Evolutionary conservation across 495 filamentous ascomycete species (phyloP), one percentile per base, ranked within the genome.

Genomic region (Hyaloscypha bicolor): DNA sequence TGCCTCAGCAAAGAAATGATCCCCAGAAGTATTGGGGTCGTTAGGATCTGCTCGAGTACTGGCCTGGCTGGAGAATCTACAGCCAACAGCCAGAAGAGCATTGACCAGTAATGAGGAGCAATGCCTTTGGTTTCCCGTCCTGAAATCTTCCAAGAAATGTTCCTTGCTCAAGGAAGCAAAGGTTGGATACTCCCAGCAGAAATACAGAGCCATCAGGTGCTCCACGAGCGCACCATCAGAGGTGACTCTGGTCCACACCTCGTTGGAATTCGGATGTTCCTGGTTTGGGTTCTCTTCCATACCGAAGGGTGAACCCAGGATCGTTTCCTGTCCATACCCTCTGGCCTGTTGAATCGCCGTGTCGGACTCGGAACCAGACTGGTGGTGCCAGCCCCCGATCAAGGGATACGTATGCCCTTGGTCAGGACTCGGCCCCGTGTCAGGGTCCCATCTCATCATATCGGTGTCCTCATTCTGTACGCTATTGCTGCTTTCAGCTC

Each of bases 171-270:
- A 83, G 4, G 91, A 82, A 9, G 88, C 85, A 71, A 90, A 88
- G 62, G 87, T 90, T 2, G 91, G 90, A 69, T 94, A 91, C 71
- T 91, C 88, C 92, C 92, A 95, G 72, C 85, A 86, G 65, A 96
- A 94, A 76, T 92, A 94, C 19, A 94, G 77, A 19, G 86, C 79
- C 48, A 91, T 77, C 29, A 91, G 80, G 67, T 91, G 87, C 62
- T 85, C 78, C 9, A 91, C 82, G 55, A 91, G 81, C 4, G 71
- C 70, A 9, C 75, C 64, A 72, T 92, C 88, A 4, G 75, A 60
- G 1, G 90, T 90, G 39, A 89, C 80, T 6, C 73, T 79, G 12
- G 90, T 91, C 90, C 90, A 92, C 2, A 78, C 55, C 8, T 60
- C 48, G 53, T 35, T 55, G 25, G 16, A 29, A 42, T 57, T 60